Base-by-base conservation (phyloP, 331 rosid genomes). In the Rosa hybrid region DNA sequence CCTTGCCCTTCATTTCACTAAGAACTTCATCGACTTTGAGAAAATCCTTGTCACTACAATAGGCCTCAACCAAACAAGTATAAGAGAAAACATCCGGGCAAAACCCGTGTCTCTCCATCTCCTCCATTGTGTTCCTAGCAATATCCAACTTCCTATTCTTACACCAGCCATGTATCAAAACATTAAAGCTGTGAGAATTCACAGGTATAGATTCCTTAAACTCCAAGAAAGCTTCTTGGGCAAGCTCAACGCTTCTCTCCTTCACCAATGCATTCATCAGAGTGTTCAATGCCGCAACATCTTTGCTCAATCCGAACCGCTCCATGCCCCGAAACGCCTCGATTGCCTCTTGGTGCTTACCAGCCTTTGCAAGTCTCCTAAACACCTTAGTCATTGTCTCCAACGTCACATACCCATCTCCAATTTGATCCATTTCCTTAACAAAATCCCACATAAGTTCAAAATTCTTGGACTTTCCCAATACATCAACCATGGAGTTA, bases 151-250 rank as follows among this genome's bases (percentile, higher is more conserved):
- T 88, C 83, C 92, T 86, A n/a, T 30, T 80, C 87, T 48, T 88
- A 69, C 98, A 94, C 92, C 92, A 92, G 54, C 98, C 96, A 74
- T 86, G 86, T 21, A 92, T 83, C 89, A 95, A 78, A 81, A 89
- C 68, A 85, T 92, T 94, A 87, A 91, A 90, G 67, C 91, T 81
- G 5, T 16, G 38, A 21, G 65, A 49, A 76, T 80, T 84, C 79
- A 85, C 79, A 17, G 90, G 87, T 62, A 92, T 63, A 0, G 49
- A 67, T 51, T 81, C 77, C 91, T 91, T 87, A 20, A 83, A 86
- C 87, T 93, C 92, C 81, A 81, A 72, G 81, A 86, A 73, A 84
- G 84, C 88, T 30, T 81, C 53, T 13, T 77, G 83, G 54, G 98
- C 98, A 82, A 68, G 83, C 83, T 95, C 98, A 78, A 91, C 87